Conservation (phyloP, 164 flowering plant genomes). For the Liquidambar formosana region DNA sequence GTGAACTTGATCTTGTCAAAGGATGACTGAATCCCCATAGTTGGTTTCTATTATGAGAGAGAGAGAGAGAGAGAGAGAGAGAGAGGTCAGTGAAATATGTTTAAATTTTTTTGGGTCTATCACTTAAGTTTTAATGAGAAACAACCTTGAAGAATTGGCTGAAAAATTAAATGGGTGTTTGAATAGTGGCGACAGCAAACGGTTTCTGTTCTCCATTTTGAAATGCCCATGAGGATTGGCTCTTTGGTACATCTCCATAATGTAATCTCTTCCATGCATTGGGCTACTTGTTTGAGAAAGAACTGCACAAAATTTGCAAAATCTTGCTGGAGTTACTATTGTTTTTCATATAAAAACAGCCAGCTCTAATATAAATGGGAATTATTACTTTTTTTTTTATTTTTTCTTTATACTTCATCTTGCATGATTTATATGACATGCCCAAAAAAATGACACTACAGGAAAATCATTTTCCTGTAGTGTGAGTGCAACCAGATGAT, state of each 20-base stretch:
- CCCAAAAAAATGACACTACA: no score
- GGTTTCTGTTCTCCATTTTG: conserved; percentile 8
- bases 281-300: conserved; percentile 9
- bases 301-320: conserved; percentile 4
- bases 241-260: conserved; percentile 17
- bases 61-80: no score
- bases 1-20: neutral
- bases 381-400: no score
- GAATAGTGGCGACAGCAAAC: conserved; percentile 9
- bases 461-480: no score
- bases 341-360: no score
- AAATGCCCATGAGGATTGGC: conserved; percentile 1
- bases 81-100: no score
- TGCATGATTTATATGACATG: no score
- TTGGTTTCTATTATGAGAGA: conserved; percentile 13
- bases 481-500: no score
- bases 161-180: conserved; percentile 8
- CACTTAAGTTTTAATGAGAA: neutral
- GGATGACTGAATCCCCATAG: conserved; percentile 8
- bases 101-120: neutral
- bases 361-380: no score
- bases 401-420: no score
- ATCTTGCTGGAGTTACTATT: neutral
- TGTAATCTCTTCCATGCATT: conserved; percentile 18
- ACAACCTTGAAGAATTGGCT: conserved; percentile 20